A percentile compares a stretch with the other conserved stretches of the same genome.
These are phyloP conservation scores for Wickerhamomyces chaumierensis DNA, from an alignment of 805 yeast species.

Conservation along the genomic window DNA sequence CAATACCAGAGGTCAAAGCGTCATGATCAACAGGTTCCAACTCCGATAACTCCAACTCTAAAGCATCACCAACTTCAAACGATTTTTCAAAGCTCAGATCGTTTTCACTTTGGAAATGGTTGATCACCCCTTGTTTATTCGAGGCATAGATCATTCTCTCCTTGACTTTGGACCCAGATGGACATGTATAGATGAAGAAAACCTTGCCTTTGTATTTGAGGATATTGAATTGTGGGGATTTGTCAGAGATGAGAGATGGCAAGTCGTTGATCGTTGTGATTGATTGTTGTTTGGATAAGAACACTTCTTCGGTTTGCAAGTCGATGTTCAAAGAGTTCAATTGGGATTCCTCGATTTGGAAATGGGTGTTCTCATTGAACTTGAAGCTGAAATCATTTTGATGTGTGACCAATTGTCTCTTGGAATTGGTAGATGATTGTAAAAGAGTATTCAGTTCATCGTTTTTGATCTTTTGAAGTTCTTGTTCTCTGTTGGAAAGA, in stretches of 20 bases:
- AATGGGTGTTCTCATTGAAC: constrained; percentile 18
- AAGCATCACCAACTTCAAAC: constrained; percentile 64
- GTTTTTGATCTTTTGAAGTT: constrained; percentile 33
- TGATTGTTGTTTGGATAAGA: constrained; percentile 20
- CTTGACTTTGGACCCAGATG: constrained; percentile 79
- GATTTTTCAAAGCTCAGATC: constrained; percentile 24
- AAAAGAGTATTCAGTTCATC: constrained; percentile 26
- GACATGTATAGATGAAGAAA: constrained; percentile 77
- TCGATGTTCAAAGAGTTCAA: constrained; percentile 44
- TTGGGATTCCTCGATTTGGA: constrained; percentile 19
- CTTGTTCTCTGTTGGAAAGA: constrained; percentile 48
- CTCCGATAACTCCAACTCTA: constrained; percentile 49
- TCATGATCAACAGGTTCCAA: constrained; percentile 21
- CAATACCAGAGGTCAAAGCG: constrained; percentile 3
- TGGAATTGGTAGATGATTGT: constrained; percentile 18
- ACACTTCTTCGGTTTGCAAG: constrained; percentile 34
- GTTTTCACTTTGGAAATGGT: constrained; percentile 30
- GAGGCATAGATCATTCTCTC: constrained; percentile 92
- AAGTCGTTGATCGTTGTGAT: constrained; percentile 20
- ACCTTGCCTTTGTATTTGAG: constrained; percentile 30
- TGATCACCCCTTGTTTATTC: constrained; percentile 50
- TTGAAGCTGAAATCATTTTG: constrained; percentile 17
- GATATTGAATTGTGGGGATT: constrained; percentile 49
- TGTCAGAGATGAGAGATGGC: constrained; percentile 22
- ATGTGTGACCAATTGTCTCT: constrained; percentile 17